Conservation (phyloP, 495 filamentous ascomycete genomes). For the Immersiella caudata region DNA sequence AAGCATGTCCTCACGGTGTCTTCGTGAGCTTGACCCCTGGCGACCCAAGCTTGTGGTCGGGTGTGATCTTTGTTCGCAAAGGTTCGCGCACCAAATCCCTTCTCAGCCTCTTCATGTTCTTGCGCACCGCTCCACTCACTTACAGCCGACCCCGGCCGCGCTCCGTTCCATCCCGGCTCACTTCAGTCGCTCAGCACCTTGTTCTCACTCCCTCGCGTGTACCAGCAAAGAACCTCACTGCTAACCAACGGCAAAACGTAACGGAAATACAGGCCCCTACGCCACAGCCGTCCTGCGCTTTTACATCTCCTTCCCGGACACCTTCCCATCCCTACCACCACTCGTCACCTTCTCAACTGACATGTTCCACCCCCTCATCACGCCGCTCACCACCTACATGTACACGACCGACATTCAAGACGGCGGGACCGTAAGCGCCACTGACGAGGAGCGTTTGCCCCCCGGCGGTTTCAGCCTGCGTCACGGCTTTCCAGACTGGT, state of each 20-base stretch:
- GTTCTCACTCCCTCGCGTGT: background rate
- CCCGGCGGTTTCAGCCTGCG: conserved; percentile 86
- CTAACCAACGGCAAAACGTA: conserved; percentile 3
- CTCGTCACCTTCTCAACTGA: conserved; percentile 85
- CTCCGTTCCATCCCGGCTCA: background rate
- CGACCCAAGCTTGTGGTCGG: conserved; percentile 79
- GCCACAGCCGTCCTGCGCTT: conserved; percentile 85
- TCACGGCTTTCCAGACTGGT: conserved; percentile 91
- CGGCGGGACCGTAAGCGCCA: conserved; percentile 74
- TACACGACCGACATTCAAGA: conserved; percentile 75
- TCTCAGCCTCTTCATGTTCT: background rate
- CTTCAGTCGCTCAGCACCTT: background rate
- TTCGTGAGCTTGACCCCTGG: conserved; percentile 84
- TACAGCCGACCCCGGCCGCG: background rate
- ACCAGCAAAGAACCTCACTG: background rate
- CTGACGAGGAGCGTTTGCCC: conserved; percentile 77
- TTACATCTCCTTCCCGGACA: conserved; percentile 80
- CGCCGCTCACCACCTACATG: conserved; percentile 86
- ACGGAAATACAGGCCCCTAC: conserved; percentile 63
- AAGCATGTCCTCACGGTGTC: conserved; percentile 78
- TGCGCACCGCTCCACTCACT: background rate
- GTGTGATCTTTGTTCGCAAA: conserved; percentile 87
- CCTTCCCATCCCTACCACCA: conserved; percentile 79
- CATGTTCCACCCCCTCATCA: conserved; percentile 91
- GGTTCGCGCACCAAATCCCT: conserved; percentile 52